These are phyloP conservation scores for Coccomyxa sp. DNA, from an alignment of 139 green algal species.

Conservation along the genomic window DNA sequence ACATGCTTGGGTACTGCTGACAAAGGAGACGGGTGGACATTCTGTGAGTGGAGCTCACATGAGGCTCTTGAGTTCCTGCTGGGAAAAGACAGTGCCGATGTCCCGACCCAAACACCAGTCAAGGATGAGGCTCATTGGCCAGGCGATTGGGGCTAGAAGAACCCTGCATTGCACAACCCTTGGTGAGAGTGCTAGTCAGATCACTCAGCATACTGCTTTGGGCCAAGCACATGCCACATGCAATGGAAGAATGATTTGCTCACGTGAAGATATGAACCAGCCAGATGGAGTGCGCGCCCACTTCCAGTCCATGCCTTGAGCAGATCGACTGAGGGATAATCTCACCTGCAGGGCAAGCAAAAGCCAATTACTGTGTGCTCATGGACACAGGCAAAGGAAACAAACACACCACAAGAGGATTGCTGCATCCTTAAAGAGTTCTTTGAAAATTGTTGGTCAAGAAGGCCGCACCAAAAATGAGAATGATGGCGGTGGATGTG, in stretches of 20 bases:
- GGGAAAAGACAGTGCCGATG: slow-evolving; percentile 37
- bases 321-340: slow-evolving; percentile 45
- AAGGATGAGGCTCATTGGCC: slow-evolving; percentile 49
- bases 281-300: slow-evolving; percentile 45
- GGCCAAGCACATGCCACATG: not conserved
- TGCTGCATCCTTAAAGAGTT: too few relatives aligned
- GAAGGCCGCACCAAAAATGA: slow-evolving; percentile 53
- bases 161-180: slow-evolving; percentile 5
- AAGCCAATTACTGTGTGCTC: not conserved
- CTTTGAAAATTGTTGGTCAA: not conserved
- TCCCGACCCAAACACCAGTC: slow-evolving; percentile 52
- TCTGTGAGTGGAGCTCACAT: not conserved
- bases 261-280: slow-evolving; percentile 37
- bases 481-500: slow-evolving; percentile 41
- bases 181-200: too few relatives aligned
- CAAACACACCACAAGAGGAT: too few relatives aligned
- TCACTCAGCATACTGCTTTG: too few relatives aligned
- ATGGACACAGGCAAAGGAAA: too few relatives aligned
- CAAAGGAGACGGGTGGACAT: not conserved
- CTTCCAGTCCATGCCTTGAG: slow-evolving; percentile 47
- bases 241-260: not conserved
- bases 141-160: slow-evolving; percentile 41
- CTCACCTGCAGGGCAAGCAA: not conserved
- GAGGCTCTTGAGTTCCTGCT: slow-evolving; percentile 47
- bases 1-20: not conserved